phyloP scores from a whole-genome alignment of 768 basidiomycete species.

The Dacryopinax primogenitus region DNA sequence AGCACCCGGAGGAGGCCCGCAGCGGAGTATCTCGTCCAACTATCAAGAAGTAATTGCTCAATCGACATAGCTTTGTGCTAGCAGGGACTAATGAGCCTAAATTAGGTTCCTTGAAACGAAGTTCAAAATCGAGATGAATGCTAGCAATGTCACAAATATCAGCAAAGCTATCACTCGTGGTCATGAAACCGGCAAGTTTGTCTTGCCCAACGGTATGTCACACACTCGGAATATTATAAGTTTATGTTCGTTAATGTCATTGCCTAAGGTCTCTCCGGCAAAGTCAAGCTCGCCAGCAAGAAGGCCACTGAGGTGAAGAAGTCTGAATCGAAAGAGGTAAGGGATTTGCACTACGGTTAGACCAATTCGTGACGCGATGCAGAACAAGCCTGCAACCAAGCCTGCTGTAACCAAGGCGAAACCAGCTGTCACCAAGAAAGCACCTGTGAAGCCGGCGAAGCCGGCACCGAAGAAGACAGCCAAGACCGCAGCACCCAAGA shows the following conservation, averaged over 20 bases:
- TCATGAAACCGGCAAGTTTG: slow-evolving; percentile 13
- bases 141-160: slow-evolving; percentile 11
- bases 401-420: slow-evolving; percentile 11
- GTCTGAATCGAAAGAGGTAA: slow-evolving; percentile 9
- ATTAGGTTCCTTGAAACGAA: slow-evolving; percentile 15
- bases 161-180: slow-evolving; percentile 16
- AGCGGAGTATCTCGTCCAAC: slow-evolving; percentile 16
- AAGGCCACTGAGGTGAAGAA: slow-evolving; percentile 13
- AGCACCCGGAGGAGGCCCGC: slow-evolving; percentile 16
- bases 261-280: slow-evolving; percentile 13
- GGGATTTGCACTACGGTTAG: not conserved
- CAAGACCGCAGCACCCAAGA: slow-evolving; percentile 22
- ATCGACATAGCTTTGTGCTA: not conserved
- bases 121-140: slow-evolving; percentile 14
- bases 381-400: slow-evolving; percentile 16
- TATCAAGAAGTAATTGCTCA: slow-evolving; percentile 15
- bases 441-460: slow-evolving; percentile 11
- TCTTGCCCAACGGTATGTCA: slow-evolving; percentile 14
- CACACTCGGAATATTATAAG: not conserved
- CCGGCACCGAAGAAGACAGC: slow-evolving; percentile 19
- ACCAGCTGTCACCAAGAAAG: slow-evolving; percentile 11
- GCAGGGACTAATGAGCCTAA: not conserved
- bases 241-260: not conserved
- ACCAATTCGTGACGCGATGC: not conserved
- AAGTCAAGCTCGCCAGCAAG: slow-evolving; percentile 17